Percentiles rank a stretch among this genome's conserved stretches.
phyloP scores from a whole-genome alignment of 371 early-diverging fungal genomes.

The Fennellomyces sp. region DNA sequence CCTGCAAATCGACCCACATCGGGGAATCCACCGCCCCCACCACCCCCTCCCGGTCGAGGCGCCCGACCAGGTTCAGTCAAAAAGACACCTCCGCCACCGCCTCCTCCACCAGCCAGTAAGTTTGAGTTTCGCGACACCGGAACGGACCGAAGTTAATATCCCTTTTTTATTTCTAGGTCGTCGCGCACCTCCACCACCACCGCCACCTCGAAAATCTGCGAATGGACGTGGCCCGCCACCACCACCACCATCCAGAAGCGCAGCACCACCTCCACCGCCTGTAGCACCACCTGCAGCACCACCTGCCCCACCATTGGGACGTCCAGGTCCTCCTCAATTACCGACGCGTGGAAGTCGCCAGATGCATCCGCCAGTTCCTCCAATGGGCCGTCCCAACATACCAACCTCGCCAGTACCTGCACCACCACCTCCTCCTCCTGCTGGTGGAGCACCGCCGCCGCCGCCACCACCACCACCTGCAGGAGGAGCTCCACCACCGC shows the following conservation, averaged over 20 bases:
- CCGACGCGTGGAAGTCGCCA: conserved; percentile 10
- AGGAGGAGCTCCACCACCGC: conserved; percentile 23
- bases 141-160: too few species aligned
- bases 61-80: not conserved
- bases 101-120: conserved; percentile 24
- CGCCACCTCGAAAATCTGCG: conserved; percentile 10
- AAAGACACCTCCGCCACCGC: conserved; percentile 18
- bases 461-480: conserved; percentile 2
- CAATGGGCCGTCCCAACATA: not conserved
- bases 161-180: conserved; percentile 24
- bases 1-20: conserved; percentile 10
- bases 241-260: conserved; percentile 2
- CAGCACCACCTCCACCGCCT: conserved; percentile 24
- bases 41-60: conserved; percentile 29
- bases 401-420: conserved; percentile 24
- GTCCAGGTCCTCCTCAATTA: conserved; percentile 9
- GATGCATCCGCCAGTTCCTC: conserved; percentile 13
- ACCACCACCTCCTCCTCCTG: conserved; percentile 10
- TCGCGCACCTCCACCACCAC: conserved; percentile 24
- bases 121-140: too few species aligned
- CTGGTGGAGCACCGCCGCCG: conserved; percentile 19
- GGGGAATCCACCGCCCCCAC: conserved; percentile 45
- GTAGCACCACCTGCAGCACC: conserved; percentile 10
- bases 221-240: conserved; percentile 12
- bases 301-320: conserved; percentile 6